Evolutionary conservation across 2,329 filamentous ascomycete species (phyloP).

Genomic region (Monilinia vaccinii-corymbosi): DNA sequence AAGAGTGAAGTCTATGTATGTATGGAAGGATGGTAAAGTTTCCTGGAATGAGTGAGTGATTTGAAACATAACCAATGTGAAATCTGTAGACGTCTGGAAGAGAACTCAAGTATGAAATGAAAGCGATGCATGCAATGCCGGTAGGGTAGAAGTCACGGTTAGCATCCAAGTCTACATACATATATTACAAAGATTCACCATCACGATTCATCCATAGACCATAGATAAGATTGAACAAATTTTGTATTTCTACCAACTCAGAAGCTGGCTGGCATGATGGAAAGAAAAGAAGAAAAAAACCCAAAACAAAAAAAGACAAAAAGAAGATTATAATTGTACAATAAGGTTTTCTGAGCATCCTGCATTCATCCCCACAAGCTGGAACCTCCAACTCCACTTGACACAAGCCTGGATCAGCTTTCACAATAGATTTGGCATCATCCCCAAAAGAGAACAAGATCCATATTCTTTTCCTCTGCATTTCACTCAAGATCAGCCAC

Average conservation of each 20-base stretch:
- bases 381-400: not conserved
- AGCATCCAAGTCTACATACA: not conserved
- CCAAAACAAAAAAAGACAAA: constrained; percentile 3
- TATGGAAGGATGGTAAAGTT: no score
- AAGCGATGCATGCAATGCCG: no score
- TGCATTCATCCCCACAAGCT: constrained; percentile 15
- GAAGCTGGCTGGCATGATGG: constrained; percentile 26
- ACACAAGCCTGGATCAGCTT: constrained; percentile 2
- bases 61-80: not conserved
- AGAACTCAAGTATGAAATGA: not conserved
- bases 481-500: constrained; percentile 18
- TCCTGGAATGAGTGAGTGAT: not conserved
- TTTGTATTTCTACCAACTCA: constrained; percentile 16
- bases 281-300: not conserved
- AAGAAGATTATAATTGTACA: constrained; percentile 30
- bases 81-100: no score
- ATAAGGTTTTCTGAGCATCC: constrained; percentile 18
- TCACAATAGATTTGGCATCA: not conserved
- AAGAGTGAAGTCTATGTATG: not conserved
- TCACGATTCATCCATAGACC: not conserved
- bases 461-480: constrained; percentile 10
- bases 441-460: not conserved
- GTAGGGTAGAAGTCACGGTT: no score
- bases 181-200: not conserved
- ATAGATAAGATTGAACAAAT: not conserved